These are phyloP conservation scores for Tilletia caries DNA, from an alignment of 1,284 basidiomycete species.

Conservation along the genomic window DNA sequence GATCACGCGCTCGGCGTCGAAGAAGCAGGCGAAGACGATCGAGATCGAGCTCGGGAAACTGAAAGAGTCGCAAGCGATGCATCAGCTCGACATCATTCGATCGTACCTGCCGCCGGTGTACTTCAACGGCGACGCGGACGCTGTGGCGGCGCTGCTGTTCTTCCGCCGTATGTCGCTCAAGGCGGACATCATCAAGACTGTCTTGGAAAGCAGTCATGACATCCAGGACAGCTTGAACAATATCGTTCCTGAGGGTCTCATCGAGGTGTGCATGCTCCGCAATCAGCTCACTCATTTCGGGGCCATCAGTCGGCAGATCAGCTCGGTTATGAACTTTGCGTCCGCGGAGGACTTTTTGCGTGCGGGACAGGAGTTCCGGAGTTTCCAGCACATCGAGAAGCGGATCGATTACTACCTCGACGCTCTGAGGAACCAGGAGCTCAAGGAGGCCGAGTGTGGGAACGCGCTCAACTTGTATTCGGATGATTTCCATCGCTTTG, in stretches of 20 bases:
- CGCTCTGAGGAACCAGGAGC: constrained; percentile 76
- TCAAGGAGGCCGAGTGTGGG: constrained; percentile 67
- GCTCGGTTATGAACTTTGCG: constrained; percentile 41
- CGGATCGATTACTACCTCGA: constrained; percentile 86
- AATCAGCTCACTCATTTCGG: constrained; percentile 46
- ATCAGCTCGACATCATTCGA: constrained; percentile 42
- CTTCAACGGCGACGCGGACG: constrained; percentile 44
- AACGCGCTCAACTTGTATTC: constrained; percentile 66
- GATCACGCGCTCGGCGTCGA: constrained; percentile 45
- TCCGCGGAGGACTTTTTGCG: constrained; percentile 41
- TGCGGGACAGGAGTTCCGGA: constrained; percentile 74
- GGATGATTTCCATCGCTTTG: constrained; percentile 69
- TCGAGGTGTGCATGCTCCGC: constrained; percentile 45
- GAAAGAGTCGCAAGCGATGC: constrained; percentile 35
- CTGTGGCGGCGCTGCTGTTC: constrained; percentile 43
- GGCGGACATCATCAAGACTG: constrained; percentile 42
- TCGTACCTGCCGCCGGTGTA: constrained; percentile 44
- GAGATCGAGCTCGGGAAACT: constrained; percentile 42
- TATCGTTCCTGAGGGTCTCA: constrained; percentile 30
- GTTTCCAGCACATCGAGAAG: constrained; percentile 79
- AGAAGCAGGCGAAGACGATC: constrained; percentile 49
- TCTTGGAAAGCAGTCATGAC: constrained; percentile 44
- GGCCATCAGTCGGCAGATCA: constrained; percentile 44
- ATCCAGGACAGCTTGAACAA: constrained; percentile 20
- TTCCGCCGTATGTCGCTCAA: constrained; percentile 48